A percentile compares a stretch with the other conserved stretches of the same genome.
phyloP scores from a whole-genome alignment of 257 asterid genomes.

The Nicotiana tabacum region DNA sequence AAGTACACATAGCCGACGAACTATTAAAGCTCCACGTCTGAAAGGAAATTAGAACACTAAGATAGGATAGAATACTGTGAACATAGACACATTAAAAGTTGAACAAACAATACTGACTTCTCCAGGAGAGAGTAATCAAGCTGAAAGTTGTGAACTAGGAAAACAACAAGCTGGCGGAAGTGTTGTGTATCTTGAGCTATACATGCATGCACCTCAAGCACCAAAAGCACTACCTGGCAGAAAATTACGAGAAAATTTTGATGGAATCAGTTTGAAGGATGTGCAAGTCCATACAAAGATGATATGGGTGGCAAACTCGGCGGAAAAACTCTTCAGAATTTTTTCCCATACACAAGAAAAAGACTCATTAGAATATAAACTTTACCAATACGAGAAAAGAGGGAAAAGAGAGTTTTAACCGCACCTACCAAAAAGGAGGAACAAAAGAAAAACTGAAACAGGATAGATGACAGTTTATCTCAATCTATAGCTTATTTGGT shows the following conservation, averaged over 20 bases:
- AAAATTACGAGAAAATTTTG: neutral
- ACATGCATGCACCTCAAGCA: slow-evolving; percentile 95
- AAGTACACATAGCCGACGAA: slow-evolving; percentile 89
- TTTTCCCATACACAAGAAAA: too few species aligned
- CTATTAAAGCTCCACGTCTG: slow-evolving; percentile 95
- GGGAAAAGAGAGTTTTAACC: too few species aligned
- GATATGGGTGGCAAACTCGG: too few species aligned
- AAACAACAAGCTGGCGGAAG: slow-evolving; percentile 71
- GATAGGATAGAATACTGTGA: neutral
- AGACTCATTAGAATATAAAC: too few species aligned
- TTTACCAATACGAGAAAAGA: too few species aligned
- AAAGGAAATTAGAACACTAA: slow-evolving; percentile 5
- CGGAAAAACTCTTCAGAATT: too few species aligned
- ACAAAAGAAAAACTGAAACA: too few species aligned
- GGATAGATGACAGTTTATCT: too few species aligned
- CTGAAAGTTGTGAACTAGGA: slow-evolving; percentile 67
- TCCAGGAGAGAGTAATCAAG: slow-evolving; percentile 86
- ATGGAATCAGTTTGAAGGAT: neutral
- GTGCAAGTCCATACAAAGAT: too few species aligned
- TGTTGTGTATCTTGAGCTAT: slow-evolving; percentile 82
- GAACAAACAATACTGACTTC: slow-evolving; percentile 48
- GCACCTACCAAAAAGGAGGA: too few species aligned
- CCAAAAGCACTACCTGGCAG: slow-evolving; percentile 87
- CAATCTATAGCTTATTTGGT: too few species aligned
- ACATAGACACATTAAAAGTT: too few species aligned